These are phyloP conservation scores for Peterozyma xylosa DNA, from an alignment of 805 yeast species.

Conservation along the genomic window DNA sequence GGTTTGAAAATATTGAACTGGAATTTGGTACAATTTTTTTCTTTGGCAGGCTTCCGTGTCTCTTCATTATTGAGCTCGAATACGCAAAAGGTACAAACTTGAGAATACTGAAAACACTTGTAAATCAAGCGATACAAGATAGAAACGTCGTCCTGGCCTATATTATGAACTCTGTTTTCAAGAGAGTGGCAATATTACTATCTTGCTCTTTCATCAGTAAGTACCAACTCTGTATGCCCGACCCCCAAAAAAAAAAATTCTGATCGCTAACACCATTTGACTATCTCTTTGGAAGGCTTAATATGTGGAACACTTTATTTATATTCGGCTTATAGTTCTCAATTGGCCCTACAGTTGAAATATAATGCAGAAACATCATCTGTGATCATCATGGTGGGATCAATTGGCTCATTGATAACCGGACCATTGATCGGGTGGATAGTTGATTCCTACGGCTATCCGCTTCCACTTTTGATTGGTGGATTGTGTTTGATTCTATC, in stretches of 20 bases:
- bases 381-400: conserved; percentile 58
- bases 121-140: too few relatives aligned
- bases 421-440: conserved; percentile 66
- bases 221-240: background rate
- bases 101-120: too few relatives aligned
- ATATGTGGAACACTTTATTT: conserved; percentile 71
- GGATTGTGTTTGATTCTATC: conserved; percentile 42
- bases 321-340: conserved; percentile 75
- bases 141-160: too few relatives aligned
- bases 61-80: too few relatives aligned
- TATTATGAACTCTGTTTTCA: background rate
- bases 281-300: conserved; percentile 29
- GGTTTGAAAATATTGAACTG: too few relatives aligned
- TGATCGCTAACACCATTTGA: background rate
- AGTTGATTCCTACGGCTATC: conserved; percentile 58
- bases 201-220: conserved; percentile 15
- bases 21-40: too few relatives aligned
- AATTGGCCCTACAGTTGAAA: conserved; percentile 48
- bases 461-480: conserved; percentile 43
- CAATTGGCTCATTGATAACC: conserved; percentile 51
- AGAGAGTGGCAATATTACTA: conserved; percentile 12
- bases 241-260: background rate
- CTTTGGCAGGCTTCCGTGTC: too few relatives aligned
- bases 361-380: conserved; percentile 61
- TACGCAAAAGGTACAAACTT: too few relatives aligned